Base-by-base conservation (phyloP, 2,329 filamentous ascomycete species). In the Lojkania enalia region DNA sequence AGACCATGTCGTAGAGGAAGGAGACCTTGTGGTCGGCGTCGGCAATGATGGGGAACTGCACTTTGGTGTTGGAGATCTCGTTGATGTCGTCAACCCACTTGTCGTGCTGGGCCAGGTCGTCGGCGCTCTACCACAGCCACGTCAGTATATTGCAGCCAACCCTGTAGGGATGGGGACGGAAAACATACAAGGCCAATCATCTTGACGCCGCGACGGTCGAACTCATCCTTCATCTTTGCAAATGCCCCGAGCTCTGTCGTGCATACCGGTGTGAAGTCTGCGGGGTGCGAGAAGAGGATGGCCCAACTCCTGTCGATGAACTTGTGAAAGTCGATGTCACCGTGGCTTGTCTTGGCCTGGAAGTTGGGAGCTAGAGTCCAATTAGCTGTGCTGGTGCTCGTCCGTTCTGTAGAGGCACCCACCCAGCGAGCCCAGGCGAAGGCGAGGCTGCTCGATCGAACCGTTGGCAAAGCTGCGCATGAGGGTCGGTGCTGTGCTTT, bases 211-310 rank as follows among this genome's bases (percentile, higher is more conserved):
- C 90, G 85, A 78, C 88, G 89, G 64, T 84, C 81, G 74, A 96
- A 96, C 73, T 96, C 90, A 62, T 84, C 82, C 77, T 90, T 85
- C 53, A 96, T 80, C 75, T 91, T 94, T 60, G 90, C 88, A 64
- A 96, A 95, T 48, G 90, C 90, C 52, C 90, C 91, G 52, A 96
- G 86, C 77, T 96, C 91, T 42, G 90, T 96, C 54, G 91, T 96
- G 81, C 91, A 96, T 48, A 96, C 91, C 42, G 91, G 91, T 1
- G 91, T 96, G 79, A 88, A 96, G 74, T 96, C 91, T 48, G 74
- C 86, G 2, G 88, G 88, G 76, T 92, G 88, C 21, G 86, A 90
- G 79, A 94, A 92, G 60, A 94, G 78, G 55, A 94, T 82, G 47
- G 86, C 83, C 88, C 88, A 92, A 64, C 80, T 85, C 77, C 86